Base-by-base conservation (phyloP, 345 rosid species). In the Euphorbia lathyris region DNA sequence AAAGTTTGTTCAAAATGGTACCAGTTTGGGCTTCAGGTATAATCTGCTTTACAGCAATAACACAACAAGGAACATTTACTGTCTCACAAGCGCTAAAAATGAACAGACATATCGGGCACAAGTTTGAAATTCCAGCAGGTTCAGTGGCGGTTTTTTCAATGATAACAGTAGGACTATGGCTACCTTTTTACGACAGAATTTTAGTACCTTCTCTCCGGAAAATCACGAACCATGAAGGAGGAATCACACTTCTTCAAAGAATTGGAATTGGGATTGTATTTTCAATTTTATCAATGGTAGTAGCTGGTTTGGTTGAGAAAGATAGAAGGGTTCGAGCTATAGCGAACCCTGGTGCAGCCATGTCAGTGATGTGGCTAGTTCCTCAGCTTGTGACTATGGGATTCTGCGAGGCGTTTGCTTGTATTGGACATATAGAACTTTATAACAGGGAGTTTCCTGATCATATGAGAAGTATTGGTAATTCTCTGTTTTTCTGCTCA, bases 361-460 rank as follows among this genome's bases (percentile, higher is more conserved):
- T 81, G 61, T 76, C 83, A 4, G 78, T 72, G 32, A 26, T 81
- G 42, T 83, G 87, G 87, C 65, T 81, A 17, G 63, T 67, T 29
- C 83, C 84, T 8, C 83, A 78, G 19, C 81, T 80, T 38, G 65
- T 50, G 63, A 7, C 79, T 3, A 63, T 78, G 69, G 83, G 83
- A 2, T 66, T 81, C 1, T 71, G 70, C 5, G 84, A 83, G 52
- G 75, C 79, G 5, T 81, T 76, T 63, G 42, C 40, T 9, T 13
- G 67, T 0, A 57, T 77, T 0, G 87, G 84, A 16, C 76, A 72
- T 26, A 77, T 74, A 12, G 83, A 83, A 58, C 79, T 83, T 32
- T 83, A 60, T 17, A 83, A 83, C 73, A 72, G 59, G 66, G 76
- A 83, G 66, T 83, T 81, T 8, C 87, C 83, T 22, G 81, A 79